These are phyloP conservation scores for sorghum (Sorghum bicolor) DNA, from an alignment of 176 grass and related monocot species.

Conservation along the genomic window DNA sequence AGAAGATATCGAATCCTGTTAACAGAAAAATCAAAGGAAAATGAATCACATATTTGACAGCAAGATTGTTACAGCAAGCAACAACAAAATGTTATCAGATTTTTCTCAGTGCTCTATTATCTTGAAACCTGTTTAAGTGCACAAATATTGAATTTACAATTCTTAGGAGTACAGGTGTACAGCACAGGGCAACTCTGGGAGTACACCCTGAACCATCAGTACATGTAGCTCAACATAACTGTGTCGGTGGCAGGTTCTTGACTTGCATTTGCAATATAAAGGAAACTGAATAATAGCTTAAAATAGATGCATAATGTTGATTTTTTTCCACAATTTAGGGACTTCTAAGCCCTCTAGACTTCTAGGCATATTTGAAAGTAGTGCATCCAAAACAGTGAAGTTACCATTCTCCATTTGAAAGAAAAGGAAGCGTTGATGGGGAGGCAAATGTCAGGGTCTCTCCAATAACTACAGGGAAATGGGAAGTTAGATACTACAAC, in stretches of 20 bases:
- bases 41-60: background rate
- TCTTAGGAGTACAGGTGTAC: background rate
- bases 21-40: constrained; percentile 16
- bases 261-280: background rate
- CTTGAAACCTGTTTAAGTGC: background rate
- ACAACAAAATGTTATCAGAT: background rate
- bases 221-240: constrained; percentile 11
- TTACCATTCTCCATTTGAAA: constrained; percentile 99
- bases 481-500: constrained; percentile 20
- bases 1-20: constrained; percentile 99
- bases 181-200: background rate
- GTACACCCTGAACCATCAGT: background rate
- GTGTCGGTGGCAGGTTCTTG: background rate
- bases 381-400: constrained; percentile 34
- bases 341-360: background rate
- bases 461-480: constrained; percentile 79
- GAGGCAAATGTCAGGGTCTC: constrained; percentile 86
- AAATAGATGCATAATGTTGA: background rate
- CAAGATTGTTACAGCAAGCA: constrained; percentile 16
- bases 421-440: constrained; percentile 86
- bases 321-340: background rate
- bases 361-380: constrained; percentile 17
- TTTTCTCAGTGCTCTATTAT: background rate
- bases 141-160: constrained; percentile 4
- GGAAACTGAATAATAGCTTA: background rate